Percentiles rank a stretch among this genome's conserved stretches.
phyloP scores from a whole-genome alignment of 2,329 filamentous ascomycete species.

The Fusarium sp. region DNA sequence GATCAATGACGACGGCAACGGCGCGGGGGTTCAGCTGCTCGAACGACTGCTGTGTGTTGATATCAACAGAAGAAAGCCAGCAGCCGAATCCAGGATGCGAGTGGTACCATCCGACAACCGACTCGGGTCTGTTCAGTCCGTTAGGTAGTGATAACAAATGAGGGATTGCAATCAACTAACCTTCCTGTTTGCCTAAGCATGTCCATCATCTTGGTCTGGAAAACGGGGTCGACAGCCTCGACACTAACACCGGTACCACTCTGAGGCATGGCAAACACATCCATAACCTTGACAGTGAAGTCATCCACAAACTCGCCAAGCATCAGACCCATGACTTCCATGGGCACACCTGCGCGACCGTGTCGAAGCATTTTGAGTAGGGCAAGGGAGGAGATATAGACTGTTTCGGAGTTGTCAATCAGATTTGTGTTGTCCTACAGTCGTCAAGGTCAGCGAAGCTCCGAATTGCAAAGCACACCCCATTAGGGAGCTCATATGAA shows the following conservation, averaged over 20 bases:
- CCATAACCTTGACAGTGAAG: conserved; percentile 97
- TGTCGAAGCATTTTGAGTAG: conserved; percentile 99
- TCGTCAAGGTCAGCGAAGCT: conserved; percentile 11
- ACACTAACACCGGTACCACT: conserved; percentile 98
- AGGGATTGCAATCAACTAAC: conserved; percentile 59
- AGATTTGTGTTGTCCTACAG: conserved; percentile 85
- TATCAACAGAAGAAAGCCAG: conserved; percentile 98
- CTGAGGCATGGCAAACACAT: conserved; percentile 99
- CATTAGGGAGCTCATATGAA: conserved; percentile 18
- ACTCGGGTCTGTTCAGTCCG: conserved; percentile 76
- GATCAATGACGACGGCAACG: conserved; percentile 97
- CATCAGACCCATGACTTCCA: conserved; percentile 99
- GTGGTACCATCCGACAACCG: conserved; percentile 99
- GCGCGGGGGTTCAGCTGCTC: conserved; percentile 97
- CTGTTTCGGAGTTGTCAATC: conserved; percentile 98
- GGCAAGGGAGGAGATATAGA: conserved; percentile 98
- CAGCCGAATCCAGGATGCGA: conserved; percentile 99
- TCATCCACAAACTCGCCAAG: conserved; percentile 98
- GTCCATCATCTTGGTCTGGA: conserved; percentile 99
- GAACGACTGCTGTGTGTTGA: conserved; percentile 99
- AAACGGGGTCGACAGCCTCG: conserved; percentile 97
- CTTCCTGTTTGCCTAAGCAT: conserved; percentile 98
- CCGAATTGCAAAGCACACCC: not conserved
- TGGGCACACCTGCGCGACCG: conserved; percentile 95
- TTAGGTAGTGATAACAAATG: conserved; percentile 25